A percentile compares a stretch with the other conserved stretches of the same genome.
These are phyloP conservation scores for Graphilbum sp. DNA, from an alignment of 2,329 filamentous ascomycete genomes.

Conservation along the genomic window DNA sequence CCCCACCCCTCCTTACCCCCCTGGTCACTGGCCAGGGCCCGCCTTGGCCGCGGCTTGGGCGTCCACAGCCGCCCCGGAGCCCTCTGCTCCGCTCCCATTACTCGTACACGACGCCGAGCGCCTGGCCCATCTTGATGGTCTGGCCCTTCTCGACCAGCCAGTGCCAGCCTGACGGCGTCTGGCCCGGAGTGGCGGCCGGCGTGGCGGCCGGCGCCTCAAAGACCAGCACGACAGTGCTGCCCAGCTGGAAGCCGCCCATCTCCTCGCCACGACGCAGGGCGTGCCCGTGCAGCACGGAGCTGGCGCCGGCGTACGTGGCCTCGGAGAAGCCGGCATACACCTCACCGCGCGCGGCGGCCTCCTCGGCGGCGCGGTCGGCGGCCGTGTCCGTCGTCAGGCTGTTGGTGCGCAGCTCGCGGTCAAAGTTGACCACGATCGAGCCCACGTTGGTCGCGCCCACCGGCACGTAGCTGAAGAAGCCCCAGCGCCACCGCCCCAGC, in stretches of 20 bases:
- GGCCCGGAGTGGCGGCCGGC: conserved; percentile 22
- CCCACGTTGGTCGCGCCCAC: conserved; percentile 97
- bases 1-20: too few species aligned
- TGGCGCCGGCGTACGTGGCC: conserved; percentile 71
- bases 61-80: too few species aligned
- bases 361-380: conserved; percentile 70
- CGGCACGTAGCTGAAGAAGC: conserved; percentile 91
- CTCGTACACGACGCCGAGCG: conserved; percentile 56
- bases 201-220: conserved; percentile 70
- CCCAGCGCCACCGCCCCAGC: conserved; percentile 86
- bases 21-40: too few species aligned
- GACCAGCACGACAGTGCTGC: conserved; percentile 86
- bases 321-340: conserved; percentile 83
- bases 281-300: conserved; percentile 63
- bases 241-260: conserved; percentile 95
- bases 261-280: conserved; percentile 78
- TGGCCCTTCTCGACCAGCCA: conserved; percentile 83
- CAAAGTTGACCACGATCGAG: conserved; percentile 94
- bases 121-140: conserved; percentile 76
- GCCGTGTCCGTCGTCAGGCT: conserved; percentile 82
- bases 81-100: conserved; percentile 7
- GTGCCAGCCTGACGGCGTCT: conserved; percentile 53
- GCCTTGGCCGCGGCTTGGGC: too few species aligned
- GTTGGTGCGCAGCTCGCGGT: conserved; percentile 85
- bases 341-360: conserved; percentile 60